These are phyloP conservation scores for Neurospora africana DNA, from an alignment of 495 filamentous ascomycete species.

Conservation along the genomic window DNA sequence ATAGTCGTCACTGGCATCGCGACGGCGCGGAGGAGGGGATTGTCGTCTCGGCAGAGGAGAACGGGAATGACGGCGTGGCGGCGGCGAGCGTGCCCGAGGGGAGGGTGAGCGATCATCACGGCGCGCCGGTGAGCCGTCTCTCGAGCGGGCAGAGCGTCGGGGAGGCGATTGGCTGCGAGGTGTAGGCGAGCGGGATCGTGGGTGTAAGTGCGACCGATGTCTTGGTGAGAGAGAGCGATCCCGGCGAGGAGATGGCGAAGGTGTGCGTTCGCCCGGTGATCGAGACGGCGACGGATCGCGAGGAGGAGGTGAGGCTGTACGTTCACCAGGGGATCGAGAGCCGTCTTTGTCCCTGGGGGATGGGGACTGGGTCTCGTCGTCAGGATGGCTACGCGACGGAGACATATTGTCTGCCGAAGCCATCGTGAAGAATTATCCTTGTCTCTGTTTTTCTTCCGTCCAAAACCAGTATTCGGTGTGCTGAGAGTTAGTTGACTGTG, in stretches of 20 bases:
- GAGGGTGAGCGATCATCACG: conserved; percentile 1
- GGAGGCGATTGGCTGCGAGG: conserved; percentile 4
- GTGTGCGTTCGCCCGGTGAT: neutral
- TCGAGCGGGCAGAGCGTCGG: conserved; percentile 3
- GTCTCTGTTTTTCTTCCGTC: neutral
- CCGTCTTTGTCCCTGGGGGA: neutral
- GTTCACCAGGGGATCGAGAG: neutral
- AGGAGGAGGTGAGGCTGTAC: neutral
- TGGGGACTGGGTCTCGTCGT: conserved; percentile 5
- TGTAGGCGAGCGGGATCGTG: conserved; percentile 1
- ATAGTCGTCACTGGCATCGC: conserved; percentile 35
- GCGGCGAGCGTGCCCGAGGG: neutral
- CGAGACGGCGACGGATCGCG: neutral
- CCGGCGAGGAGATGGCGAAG: conserved; percentile 2
- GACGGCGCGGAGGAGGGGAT: conserved; percentile 16
- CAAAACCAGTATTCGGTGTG: neutral
- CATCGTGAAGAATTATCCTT: conserved; percentile 6
- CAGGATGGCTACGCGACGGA: conserved; percentile 12
- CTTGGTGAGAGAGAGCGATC: conserved; percentile 4
- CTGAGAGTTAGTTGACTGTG: neutral
- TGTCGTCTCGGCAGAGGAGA: conserved; percentile 15
- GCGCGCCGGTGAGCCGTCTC: neutral
- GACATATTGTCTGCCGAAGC: conserved; percentile 18
- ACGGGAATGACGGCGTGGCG: conserved; percentile 11
- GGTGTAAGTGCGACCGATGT: neutral